These are phyloP conservation scores for Proliferodiscus dingleyae DNA, from an alignment of 2,329 filamentous ascomycete genomes.

Conservation along the genomic window DNA sequence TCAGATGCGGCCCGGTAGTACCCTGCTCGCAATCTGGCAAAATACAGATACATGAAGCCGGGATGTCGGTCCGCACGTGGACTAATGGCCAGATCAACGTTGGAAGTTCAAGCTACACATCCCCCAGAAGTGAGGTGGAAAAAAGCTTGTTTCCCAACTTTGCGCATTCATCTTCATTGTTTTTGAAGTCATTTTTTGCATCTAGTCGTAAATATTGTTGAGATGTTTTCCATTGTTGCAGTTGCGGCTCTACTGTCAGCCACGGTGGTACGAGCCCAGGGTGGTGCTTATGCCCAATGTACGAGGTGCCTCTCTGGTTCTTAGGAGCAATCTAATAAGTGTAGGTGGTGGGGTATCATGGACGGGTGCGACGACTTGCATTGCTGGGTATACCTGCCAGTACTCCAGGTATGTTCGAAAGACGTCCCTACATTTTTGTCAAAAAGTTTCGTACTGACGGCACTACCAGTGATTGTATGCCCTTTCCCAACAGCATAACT, in stretches of 20 bases:
- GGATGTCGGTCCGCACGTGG: conserved; percentile 12
- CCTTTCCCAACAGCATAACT: background rate
- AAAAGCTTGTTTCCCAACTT: conserved; percentile 8
- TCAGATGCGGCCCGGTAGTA: conserved; percentile 1
- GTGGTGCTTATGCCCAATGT: conserved; percentile 24
- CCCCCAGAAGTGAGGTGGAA: background rate
- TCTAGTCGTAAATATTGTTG: conserved; percentile 4
- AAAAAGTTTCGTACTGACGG: background rate
- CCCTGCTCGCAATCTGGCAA: conserved; percentile 12
- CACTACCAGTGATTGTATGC: conserved; percentile 12
- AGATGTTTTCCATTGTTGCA: background rate
- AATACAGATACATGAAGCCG: conserved; percentile 13
- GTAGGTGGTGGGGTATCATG: conserved; percentile 25
- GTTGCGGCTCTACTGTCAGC: conserved; percentile 2
- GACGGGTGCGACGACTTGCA: conserved; percentile 24
- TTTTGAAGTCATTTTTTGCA: background rate
- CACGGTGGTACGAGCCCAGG: conserved; percentile 17
- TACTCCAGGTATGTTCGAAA: conserved; percentile 26
- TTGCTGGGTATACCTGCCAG: conserved; percentile 23
- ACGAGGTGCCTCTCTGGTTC: conserved; percentile 1
- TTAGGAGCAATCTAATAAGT: background rate
- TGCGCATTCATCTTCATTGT: too few relatives aligned
- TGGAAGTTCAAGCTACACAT: background rate
- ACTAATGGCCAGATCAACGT: background rate
- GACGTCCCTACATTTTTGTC: background rate